Conservation (phyloP, 2,329 filamentous ascomycete genomes). For the Zalaria obscura region DNA sequence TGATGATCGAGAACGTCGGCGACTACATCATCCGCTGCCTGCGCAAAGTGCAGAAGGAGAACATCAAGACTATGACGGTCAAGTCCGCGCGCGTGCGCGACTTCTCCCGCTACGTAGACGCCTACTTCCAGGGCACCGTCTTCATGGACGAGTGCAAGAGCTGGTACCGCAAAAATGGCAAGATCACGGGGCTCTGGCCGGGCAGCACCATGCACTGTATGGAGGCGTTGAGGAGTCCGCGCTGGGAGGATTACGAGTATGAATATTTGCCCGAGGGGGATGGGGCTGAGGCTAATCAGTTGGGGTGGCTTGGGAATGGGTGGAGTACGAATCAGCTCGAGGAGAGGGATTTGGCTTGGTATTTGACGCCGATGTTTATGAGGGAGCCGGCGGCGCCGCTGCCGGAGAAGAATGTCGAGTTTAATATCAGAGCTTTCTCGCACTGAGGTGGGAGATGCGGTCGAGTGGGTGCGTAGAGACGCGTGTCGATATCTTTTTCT, state of each 20-base stretch:
- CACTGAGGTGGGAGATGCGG: conserved; percentile 11
- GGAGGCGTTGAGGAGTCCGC: conserved; percentile 29
- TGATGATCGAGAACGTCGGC: conserved; percentile 25
- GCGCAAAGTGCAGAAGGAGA: conserved; percentile 16
- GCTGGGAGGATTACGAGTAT: conserved; percentile 33
- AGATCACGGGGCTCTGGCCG: conserved; percentile 27
- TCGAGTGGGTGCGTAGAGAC: no score
- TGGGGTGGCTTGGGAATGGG: conserved; percentile 24
- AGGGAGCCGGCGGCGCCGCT: conserved; percentile 17
- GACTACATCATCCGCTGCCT: conserved; percentile 18
- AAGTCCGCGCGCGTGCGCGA: conserved; percentile 34
- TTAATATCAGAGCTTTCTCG: conserved; percentile 21
- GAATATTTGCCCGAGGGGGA: conserved; percentile 15
- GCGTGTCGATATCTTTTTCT: no score
- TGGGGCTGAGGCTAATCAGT: conserved; percentile 16
- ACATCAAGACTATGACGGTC: conserved; percentile 28
- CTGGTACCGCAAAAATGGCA: conserved; percentile 23
- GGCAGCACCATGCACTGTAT: conserved; percentile 35
- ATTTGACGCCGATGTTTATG: conserved; percentile 26
- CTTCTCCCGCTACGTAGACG: conserved; percentile 31
- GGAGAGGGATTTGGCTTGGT: conserved; percentile 24
- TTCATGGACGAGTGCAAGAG: conserved; percentile 31
- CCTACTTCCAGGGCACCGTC: conserved; percentile 30
- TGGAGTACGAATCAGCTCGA: conserved; percentile 20
- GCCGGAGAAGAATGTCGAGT: conserved; percentile 25